A percentile compares a stretch with the other conserved stretches of the same genome.
These are phyloP conservation scores for Tuber calosporum DNA, from an alignment of 495 filamentous ascomycete species.

Conservation along the genomic window DNA sequence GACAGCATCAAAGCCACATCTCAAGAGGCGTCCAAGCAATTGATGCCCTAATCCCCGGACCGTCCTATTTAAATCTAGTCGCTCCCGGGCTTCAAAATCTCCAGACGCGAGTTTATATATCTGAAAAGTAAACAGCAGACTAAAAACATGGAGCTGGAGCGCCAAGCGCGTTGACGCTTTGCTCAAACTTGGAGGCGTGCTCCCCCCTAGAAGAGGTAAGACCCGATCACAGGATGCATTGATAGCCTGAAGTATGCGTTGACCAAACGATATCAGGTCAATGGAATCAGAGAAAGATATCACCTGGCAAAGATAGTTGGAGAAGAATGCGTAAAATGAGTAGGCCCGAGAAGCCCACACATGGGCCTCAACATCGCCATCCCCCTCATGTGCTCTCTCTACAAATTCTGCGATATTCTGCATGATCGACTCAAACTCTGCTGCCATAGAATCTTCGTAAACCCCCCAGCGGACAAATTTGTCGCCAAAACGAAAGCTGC, in stretches of 20 bases:
- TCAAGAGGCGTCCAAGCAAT: slow-evolving; percentile 46
- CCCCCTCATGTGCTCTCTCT: slow-evolving; percentile 19
- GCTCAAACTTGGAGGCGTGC: slow-evolving; percentile 9
- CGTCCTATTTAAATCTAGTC: slow-evolving; percentile 46
- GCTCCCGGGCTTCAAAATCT: slow-evolving; percentile 35
- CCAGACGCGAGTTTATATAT: slow-evolving; percentile 37
- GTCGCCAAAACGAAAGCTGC: slow-evolving; percentile 47
- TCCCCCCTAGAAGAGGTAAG: slow-evolving; percentile 16
- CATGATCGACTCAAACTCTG: slow-evolving; percentile 52
- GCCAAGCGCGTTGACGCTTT: slow-evolving; percentile 26
- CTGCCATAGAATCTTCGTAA: slow-evolving; percentile 64
- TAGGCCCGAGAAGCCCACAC: slow-evolving; percentile 26
- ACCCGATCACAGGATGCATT: slow-evolving; percentile 29
- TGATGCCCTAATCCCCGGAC: slow-evolving; percentile 38
- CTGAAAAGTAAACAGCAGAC: slow-evolving; percentile 28
- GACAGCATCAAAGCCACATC: slow-evolving; percentile 49
- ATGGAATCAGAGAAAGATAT: slow-evolving; percentile 33
- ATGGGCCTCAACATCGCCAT: slow-evolving; percentile 18
- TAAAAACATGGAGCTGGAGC: slow-evolving; percentile 30
- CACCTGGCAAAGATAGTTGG: slow-evolving; percentile 30
- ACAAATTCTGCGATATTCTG: slow-evolving; percentile 47
- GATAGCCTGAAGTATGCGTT: slow-evolving; percentile 42
- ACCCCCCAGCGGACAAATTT: slow-evolving; percentile 55
- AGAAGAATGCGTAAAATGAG: slow-evolving; percentile 35
- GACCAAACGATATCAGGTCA: slow-evolving; percentile 34